Base-by-base conservation (phyloP, 306 rosid species). In the Trichosanthes truncata region DNA sequence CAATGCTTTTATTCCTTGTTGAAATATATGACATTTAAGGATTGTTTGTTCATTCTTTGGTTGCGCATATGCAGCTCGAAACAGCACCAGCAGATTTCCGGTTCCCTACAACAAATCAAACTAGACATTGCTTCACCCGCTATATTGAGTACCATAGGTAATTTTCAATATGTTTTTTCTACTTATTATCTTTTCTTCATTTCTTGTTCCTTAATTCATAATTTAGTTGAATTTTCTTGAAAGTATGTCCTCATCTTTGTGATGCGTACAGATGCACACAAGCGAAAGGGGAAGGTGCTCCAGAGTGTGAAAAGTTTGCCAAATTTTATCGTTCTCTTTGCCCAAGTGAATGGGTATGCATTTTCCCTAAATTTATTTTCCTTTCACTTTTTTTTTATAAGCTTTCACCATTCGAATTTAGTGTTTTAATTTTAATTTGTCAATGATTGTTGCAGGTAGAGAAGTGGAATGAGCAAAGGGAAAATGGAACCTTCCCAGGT, bases 261-360 rank as follows among this genome's bases (percentile, higher is more conserved):
- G 53, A 48, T 84, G 31, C 33, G 62, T 69, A 5, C 80, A 95
- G 97, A 80, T 93, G 99, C 83, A 74, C 79, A 76, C 96, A 95
- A 79, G 97, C 94, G n/a, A 95, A 91, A 81, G 97, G 97, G 60
- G 99, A 93, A 21, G 96, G 73, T 49, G 94, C 97, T 60, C 87
- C 91, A 2, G 99, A 95, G 83, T 95, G 99, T 21, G 97, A 91
- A 5, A 95, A 85, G 87, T 95, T 95, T 79, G 87, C 93, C 0
- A 95, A 93, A 81, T 95, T 84, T 82, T 95, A 93, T 80, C 96
- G 97, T 9, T 75, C 99, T 82, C 97, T 95, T 80, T 95, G 99
- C 89, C 99, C 99, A 65, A 97, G 93, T 61, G 99, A 95, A 93
- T 95, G 97, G 99, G 99, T 95, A 91, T 79, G 92, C 79, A 59